These are phyloP conservation scores for Cystobasidium ongulense DNA, from an alignment of 768 basidiomycete genomes.

Conservation along the genomic window DNA sequence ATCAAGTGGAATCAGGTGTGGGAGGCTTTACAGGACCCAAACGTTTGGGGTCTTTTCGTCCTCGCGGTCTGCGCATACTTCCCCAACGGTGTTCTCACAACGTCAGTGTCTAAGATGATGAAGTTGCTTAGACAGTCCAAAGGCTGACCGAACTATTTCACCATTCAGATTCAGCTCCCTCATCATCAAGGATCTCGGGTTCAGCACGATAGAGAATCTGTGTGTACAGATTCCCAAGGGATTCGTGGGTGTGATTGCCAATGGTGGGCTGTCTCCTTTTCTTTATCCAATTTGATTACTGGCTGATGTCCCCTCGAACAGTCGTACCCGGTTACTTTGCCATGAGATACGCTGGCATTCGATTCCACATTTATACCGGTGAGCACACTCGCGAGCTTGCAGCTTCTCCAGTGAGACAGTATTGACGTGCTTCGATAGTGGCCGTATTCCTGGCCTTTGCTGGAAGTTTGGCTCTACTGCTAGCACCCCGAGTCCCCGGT, in stretches of 20 bases:
- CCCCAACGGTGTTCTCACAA: neutral
- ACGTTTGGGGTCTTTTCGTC: slow-evolving; percentile 23
- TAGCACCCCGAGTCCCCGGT: slow-evolving; percentile 2
- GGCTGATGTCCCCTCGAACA: neutral
- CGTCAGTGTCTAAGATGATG: no score
- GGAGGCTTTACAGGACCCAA: slow-evolving; percentile 5
- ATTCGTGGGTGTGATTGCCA: neutral
- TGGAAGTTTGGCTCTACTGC: neutral
- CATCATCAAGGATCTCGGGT: slow-evolving; percentile 12
- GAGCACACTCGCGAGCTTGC: no score
- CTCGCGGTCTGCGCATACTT: neutral
- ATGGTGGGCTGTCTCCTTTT: neutral
- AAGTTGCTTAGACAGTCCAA: neutral
- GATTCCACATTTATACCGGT: slow-evolving; percentile 8
- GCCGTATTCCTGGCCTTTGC: slow-evolving; percentile 2
- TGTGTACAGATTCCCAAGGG: slow-evolving; percentile 21
- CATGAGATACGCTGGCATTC: neutral
- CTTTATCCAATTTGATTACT: neutral
- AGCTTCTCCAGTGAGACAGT: no score
- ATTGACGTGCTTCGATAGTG: no score
- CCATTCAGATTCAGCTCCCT: slow-evolving; percentile 11
- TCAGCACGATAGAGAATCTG: slow-evolving; percentile 6
- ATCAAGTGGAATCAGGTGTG: slow-evolving; percentile 21
- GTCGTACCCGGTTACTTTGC: slow-evolving; percentile 1
- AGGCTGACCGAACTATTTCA: no score